Evolutionary conservation across 306 rosid species (phyloP).

Genomic region (Ochetophila trinervis): DNA sequence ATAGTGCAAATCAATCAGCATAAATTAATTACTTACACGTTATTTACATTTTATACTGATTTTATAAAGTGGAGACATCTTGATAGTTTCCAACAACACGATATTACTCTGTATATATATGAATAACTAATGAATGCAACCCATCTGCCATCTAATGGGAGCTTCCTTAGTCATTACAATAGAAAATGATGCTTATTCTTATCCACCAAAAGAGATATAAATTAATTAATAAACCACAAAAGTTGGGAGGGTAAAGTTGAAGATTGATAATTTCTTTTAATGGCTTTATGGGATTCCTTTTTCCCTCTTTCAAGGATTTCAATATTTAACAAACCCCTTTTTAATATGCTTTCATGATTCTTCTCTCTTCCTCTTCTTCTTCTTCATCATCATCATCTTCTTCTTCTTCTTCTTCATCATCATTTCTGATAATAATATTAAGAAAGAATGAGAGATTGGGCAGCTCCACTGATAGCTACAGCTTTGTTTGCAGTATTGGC

Average conservation of each 20-base stretch:
- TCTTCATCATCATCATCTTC: slow-evolving; percentile 1
- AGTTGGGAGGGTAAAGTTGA: slow-evolving; percentile 26
- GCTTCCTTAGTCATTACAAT: slow-evolving; percentile 31
- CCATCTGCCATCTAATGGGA: background rate
- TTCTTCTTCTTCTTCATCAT: background rate
- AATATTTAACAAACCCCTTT: slow-evolving; percentile 1
- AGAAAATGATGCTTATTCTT: slow-evolving; percentile 48
- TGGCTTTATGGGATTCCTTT: slow-evolving; percentile 50
- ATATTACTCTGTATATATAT: background rate
- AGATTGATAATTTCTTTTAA: slow-evolving; percentile 16
- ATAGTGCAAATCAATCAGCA: no score
- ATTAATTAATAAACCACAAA: slow-evolving; percentile 22
- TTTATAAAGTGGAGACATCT: no score
- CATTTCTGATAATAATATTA: background rate
- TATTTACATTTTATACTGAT: no score
- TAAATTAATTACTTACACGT: no score
- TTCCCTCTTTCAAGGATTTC: slow-evolving; percentile 25
- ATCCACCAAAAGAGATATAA: slow-evolving; percentile 28
- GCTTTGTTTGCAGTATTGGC: slow-evolving; percentile 69
- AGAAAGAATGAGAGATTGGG: slow-evolving; percentile 66
- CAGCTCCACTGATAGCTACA: slow-evolving; percentile 73
- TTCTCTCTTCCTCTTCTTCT: slow-evolving; percentile 6
- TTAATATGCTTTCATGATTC: background rate
- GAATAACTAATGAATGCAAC: background rate
- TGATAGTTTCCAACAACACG: no score